Percentiles rank a stretch among this genome's conserved stretches.
Conservation (phyloP, 305 asterid species). For the Solanum hybrid region DNA sequence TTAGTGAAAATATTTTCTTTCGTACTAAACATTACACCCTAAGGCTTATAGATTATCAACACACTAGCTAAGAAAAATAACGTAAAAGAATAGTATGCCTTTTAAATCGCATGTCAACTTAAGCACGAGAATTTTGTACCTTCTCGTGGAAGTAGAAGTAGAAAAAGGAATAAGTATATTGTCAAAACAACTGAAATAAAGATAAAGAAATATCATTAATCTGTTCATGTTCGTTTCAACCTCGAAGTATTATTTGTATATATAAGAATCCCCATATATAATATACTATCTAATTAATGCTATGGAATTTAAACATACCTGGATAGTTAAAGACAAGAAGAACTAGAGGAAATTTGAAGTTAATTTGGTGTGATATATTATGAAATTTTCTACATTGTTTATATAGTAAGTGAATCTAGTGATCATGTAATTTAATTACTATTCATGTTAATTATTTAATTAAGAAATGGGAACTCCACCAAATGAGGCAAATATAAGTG, state of each 20-base stretch:
- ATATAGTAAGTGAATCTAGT: background rate
- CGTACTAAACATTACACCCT: background rate
- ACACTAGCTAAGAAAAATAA: background rate
- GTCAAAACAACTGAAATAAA: background rate
- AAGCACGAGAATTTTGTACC: background rate
- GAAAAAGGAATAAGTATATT: background rate
- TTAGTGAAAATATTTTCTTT: background rate
- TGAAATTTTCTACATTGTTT: background rate
- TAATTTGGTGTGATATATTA: background rate
- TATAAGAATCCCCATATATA: background rate
- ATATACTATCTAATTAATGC: background rate
- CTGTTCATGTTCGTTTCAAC: background rate
- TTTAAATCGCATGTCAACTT: background rate
- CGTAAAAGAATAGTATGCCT: background rate
- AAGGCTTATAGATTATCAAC: background rate
- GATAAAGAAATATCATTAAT: background rate
- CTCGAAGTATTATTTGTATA: background rate
- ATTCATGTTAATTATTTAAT: background rate
- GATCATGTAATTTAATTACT: slow-evolving; percentile 3
- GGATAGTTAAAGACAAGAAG: background rate
- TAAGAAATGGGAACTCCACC: slow-evolving; percentile 16
- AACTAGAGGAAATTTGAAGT: background rate
- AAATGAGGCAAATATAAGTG: slow-evolving; percentile 21
- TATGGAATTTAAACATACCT: background rate
- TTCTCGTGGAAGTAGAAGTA: background rate